Conservation (phyloP, 2,329 filamentous ascomycete genomes). For the Chaetomium sp. region DNA sequence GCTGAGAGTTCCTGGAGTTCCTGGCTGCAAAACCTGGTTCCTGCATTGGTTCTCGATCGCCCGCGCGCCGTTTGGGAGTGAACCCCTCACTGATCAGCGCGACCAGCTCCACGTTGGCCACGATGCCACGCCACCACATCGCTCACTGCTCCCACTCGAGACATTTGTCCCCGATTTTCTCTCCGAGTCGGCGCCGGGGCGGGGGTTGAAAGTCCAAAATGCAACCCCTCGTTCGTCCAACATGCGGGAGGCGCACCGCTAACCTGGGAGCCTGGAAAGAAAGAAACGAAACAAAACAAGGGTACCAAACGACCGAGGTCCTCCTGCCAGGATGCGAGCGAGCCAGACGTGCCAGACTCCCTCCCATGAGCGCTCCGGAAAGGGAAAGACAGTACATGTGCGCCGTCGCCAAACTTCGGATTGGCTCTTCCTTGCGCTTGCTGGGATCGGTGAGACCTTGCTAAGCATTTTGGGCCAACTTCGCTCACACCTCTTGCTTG, state of each 20-base stretch:
- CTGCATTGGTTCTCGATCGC: slow-evolving; percentile 7
- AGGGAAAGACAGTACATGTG: no score
- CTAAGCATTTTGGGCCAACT: background rate
- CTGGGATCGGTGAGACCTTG: no score
- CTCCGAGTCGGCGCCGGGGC: background rate
- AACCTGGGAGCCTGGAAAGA: background rate
- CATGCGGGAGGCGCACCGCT: background rate
- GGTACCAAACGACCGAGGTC: background rate
- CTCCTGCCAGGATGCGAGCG: background rate
- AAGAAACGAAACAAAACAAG: slow-evolving; percentile 2
- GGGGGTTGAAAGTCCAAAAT: slow-evolving; percentile 1
- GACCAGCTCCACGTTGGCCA: background rate
- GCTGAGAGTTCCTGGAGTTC: background rate
- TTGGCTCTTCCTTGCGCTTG: no score
- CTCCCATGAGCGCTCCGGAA: no score
- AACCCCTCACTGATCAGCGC: slow-evolving; percentile 5
- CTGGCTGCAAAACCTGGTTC: background rate
- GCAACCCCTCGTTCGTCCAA: background rate
- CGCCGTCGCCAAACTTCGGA: no score
- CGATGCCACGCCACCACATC: no score
- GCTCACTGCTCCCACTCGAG: no score
- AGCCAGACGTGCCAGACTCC: background rate
- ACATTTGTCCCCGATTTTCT: background rate
- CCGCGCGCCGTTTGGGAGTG: background rate
- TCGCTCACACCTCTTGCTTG: background rate